Evolutionary conservation across 495 filamentous ascomycete genomes (phyloP), one percentile per base, ranked within the genome.

Genomic region (Rhypophila decipiens): DNA sequence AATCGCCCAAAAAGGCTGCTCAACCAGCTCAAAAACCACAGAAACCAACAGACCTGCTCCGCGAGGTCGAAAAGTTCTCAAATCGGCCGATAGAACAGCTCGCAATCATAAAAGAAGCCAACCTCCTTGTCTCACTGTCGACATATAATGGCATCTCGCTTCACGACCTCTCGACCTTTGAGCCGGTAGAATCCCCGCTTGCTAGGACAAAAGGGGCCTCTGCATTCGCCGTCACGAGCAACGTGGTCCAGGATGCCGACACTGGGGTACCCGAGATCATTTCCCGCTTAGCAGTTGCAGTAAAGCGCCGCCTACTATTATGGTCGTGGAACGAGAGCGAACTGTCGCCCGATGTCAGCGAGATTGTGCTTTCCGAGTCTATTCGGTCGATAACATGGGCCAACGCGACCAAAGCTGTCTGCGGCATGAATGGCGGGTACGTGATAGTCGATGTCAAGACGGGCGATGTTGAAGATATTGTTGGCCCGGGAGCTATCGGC

Each of bases 291-390:
- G 91, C 88, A 9, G 91, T 97, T 1, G 89, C 88, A 1, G 85
- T 95, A 9, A 97, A 96, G 74, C 75, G 93, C 60, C 87, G 86
- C 55, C 74, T 97, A 43, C 53, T 97, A 48, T 66, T 96, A 49
- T 97, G 94, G 88, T 82, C 86, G 39, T 99, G 93, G 93, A 82
- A 90, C 52, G 93, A 96, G 61, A 90, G 88, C 72, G 94, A 96
- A 67, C 75, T 95, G 39, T 79, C 78, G 29, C 64, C 69, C 2
- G 81, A 94, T 20, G 80, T 82, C 2, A 71, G 72, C 36, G 94
- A 97, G 69, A 77, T 96, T 29, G 78, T 79, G 3, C 73, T 97
- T 24, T 75, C 84, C 24, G 90, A 87, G 48, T 73, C 84, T 23
- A 83, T 95, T 34, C 86, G 87, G 61, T 86, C 83, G 9, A 68